Conservation (phyloP, 1,284 basidiomycete genomes). For the Rhodotorula sp. region DNA sequence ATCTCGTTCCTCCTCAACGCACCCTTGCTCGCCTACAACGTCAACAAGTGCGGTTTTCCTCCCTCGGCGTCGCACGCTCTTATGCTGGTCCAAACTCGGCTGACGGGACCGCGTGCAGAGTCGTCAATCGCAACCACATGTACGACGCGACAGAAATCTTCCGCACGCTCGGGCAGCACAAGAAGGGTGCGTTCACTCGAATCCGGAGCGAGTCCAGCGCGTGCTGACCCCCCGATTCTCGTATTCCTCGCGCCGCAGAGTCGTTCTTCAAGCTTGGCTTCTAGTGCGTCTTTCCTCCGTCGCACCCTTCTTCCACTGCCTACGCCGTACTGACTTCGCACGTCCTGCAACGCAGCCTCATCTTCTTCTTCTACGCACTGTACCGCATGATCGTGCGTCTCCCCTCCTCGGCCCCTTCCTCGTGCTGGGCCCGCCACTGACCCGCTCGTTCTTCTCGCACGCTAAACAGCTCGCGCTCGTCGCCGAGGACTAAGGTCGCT, state of each 20-base stretch:
- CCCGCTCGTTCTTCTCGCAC: not conserved
- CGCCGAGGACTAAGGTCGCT: slow-evolving; percentile 41
- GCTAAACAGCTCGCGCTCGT: slow-evolving; percentile 42
- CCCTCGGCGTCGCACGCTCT: not conserved
- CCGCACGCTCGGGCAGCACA: slow-evolving; percentile 87
- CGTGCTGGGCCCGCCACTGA: not conserved
- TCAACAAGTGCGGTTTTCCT: slow-evolving; percentile 84
- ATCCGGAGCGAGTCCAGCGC: too few species aligned
- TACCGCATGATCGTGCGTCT: slow-evolving; percentile 62
- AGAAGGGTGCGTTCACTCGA: slow-evolving; percentile 63
- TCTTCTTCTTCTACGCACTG: slow-evolving; percentile 71
- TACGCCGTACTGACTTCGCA: not conserved
- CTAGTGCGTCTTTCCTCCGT: slow-evolving; percentile 54
- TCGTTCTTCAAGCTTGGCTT: slow-evolving; percentile 95
- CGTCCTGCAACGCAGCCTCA: slow-evolving; percentile 19
- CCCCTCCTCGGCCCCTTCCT: not conserved
- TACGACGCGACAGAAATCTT: slow-evolving; percentile 99
- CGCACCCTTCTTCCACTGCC: not conserved
- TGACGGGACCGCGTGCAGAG: slow-evolving; percentile 60
- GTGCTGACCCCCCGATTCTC: not conserved
- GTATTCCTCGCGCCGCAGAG: slow-evolving; percentile 50
- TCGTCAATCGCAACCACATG: slow-evolving; percentile 93
- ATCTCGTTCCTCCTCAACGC: slow-evolving; percentile 87
- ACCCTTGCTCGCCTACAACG: slow-evolving; percentile 86
- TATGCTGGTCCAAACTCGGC: too few species aligned